Base-by-base conservation (phyloP, 257 asterid genomes). In the Leptodermis oblonga region DNA sequence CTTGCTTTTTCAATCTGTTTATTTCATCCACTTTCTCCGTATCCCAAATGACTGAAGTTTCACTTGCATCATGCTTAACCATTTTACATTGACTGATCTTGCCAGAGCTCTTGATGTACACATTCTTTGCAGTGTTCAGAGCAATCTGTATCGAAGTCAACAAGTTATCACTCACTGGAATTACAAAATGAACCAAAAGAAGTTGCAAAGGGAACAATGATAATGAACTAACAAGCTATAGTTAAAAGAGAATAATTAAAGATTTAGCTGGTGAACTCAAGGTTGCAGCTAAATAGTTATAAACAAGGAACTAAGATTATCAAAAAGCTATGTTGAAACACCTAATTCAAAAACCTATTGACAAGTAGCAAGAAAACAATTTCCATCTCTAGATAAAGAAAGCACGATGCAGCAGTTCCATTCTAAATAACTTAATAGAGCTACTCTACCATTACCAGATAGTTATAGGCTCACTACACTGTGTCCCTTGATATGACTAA, bases 11-110 rank as follows among this genome's bases (percentile, higher is more conserved):
- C 62, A 73, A 84, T 55, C 53, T 64, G 62, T 23, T 67, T 55
- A 18, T 69, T 23, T 18, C 18, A 20, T 59, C n/a, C 41, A 43
- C 66, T 61, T 76, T 82, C 39, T 76, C 72, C 14, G 73, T 81
- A 61, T 91, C 87, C 99, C 97, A 94, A 61, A 84, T 82, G 39
- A 94, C 91, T 9, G 95, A 80, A 75, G 89, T 91, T 66, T 94
- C 97, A 62, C 82, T 91, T 14, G 85, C 90, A 59, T 92, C 97
- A 46, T 91, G 86, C 72, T 84, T 83, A 17, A 89, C 97, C 86
- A 94, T 73, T 79, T 78, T 82, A 70, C 97, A 90, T 6, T 91
- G 90, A 55, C 80, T 83, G 58, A 94, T 81, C 80, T 89, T 86
- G 48, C 96, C 96, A 0, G 92, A 77, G 53, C 77, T 78, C 82